Evolutionary conservation across 352 stramenopile species (phyloP), one percentile per base, ranked within the genome.

Genomic region (Paralagenidium karlingii): DNA sequence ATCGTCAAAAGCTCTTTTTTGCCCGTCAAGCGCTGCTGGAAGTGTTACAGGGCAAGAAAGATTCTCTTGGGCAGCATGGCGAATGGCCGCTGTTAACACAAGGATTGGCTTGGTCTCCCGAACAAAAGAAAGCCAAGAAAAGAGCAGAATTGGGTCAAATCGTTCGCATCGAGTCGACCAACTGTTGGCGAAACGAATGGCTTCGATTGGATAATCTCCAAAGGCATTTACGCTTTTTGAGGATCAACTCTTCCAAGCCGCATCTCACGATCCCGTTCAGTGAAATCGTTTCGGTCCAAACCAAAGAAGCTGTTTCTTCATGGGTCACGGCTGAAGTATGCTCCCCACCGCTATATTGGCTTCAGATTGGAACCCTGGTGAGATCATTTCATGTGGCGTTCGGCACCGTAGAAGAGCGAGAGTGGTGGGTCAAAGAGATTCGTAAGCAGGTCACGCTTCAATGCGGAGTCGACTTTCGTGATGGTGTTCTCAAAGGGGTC

Each of bases 301-400:
- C 19, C 16, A 13, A 10, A 9, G 21, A 34, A 2, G 38, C 43
- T 22, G 13, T 20, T 2, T 31, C 46, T 11, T 5, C 43, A 6
- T 10, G 20, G 0, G 19, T 38, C 12, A 34, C 45, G n/a, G n/a
- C n/a, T n/a, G n/a, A n/a, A n/a, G n/a, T n/a, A n/a, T n/a, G n/a
- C n/a, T n/a, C n/a, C n/a, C n/a, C n/a, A n/a, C n/a, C n/a, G 16
- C 32, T 82, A n/a, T 63, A 57, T 27, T 82, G 67, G 68, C 29
- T 82, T 26, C 52, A 64, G 8, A 38, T 79, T 6, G 62, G 49
- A 15, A 47, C 48, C 8, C 43, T 79, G 15, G 51, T 49, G 28
- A 65, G 58, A 16, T 71, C 62, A 18, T 58, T 77, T 22, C 62
- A 76, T 40, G 16, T 82, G 6, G 65, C 60, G 5, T 77, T 82